A percentile compares a stretch with the other conserved stretches of the same genome.
These are phyloP conservation scores for Penicillium turbatum DNA, from an alignment of 495 filamentous ascomycete genomes.

Conservation along the genomic window DNA sequence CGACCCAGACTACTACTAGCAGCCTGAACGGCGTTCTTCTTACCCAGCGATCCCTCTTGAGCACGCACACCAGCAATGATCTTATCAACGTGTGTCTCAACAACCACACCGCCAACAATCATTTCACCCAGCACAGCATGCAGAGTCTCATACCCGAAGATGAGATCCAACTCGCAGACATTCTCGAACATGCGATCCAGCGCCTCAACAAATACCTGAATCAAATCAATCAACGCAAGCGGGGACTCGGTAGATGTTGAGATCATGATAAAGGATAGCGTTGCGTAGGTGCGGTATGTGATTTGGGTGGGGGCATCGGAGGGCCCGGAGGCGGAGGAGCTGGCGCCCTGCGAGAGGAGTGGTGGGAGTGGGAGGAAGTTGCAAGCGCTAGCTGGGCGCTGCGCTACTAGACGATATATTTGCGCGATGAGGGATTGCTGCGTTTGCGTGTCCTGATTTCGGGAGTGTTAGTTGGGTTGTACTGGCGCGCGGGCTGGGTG, in stretches of 20 bases:
- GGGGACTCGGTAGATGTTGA: constrained; percentile 96
- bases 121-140: constrained; percentile 90
- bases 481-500: background rate
- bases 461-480: constrained; percentile 7
- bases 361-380: constrained; percentile 90
- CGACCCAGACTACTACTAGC: constrained; percentile 39
- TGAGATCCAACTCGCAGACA: constrained; percentile 95
- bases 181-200: constrained; percentile 95
- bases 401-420: constrained; percentile 94
- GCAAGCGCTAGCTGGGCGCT: constrained; percentile 81
- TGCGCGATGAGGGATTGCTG: constrained; percentile 95
- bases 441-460: constrained; percentile 75
- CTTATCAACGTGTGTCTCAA: constrained; percentile 85
- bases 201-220: constrained; percentile 96
- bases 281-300: constrained; percentile 97
- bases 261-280: constrained; percentile 97
- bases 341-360: constrained; percentile 59
- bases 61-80: constrained; percentile 80
- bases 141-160: constrained; percentile 97
- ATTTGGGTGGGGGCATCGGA: constrained; percentile 91
- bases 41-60: constrained; percentile 75
- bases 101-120: constrained; percentile 92
- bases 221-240: constrained; percentile 89
- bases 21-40: constrained; percentile 53
- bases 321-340: constrained; percentile 54